These are phyloP conservation scores for Agaricus blazei DNA, from an alignment of 768 basidiomycete species.

Conservation along the genomic window DNA sequence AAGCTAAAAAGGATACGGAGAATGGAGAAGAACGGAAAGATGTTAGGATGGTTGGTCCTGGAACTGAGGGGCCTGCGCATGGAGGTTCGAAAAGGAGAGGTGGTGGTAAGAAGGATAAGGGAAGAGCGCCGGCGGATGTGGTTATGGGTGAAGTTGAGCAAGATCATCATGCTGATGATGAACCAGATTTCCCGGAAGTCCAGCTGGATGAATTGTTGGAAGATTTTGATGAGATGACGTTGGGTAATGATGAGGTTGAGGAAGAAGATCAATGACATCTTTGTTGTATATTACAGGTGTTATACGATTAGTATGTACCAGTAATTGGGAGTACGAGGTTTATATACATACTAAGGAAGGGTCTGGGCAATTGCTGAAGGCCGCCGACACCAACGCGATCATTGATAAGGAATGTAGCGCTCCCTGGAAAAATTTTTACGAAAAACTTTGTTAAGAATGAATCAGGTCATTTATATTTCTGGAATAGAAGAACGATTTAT, in stretches of 20 bases:
- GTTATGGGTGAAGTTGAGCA: slow-evolving; percentile 62
- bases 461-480: no score
- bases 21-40: slow-evolving; percentile 27
- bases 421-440: no score
- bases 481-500: no score
- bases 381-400: no score
- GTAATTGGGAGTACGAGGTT: no score
- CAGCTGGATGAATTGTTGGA: slow-evolving; percentile 83
- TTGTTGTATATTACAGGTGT: not conserved
- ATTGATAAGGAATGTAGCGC: no score
- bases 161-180: slow-evolving; percentile 43
- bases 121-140: slow-evolving; percentile 21
- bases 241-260: slow-evolving; percentile 37
- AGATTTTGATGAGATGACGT: slow-evolving; percentile 87
- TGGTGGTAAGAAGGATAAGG: slow-evolving; percentile 36
- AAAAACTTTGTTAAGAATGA: no score
- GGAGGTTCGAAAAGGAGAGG: slow-evolving; percentile 16
- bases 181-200: slow-evolving; percentile 86
- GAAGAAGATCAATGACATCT: slow-evolving; percentile 2
- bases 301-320: not conserved
- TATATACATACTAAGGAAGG: no score
- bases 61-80: slow-evolving; percentile 23
- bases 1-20: slow-evolving; percentile 18
- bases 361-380: no score
- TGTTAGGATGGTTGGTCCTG: slow-evolving; percentile 46